phyloP scores from a whole-genome alignment of 345 rosid genomes.

The Pistacia atlantica region DNA sequence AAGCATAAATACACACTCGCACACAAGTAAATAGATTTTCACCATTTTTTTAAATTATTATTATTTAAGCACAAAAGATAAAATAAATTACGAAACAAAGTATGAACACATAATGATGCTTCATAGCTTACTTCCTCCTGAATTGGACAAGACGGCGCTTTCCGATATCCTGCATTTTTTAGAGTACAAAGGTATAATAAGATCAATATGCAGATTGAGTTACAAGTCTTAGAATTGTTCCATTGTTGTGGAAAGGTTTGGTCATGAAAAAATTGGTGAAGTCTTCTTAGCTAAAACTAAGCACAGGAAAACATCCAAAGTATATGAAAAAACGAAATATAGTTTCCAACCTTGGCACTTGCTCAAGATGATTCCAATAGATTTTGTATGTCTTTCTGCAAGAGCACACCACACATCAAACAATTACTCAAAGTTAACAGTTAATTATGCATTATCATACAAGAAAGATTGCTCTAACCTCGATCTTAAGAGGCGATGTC shows the following conservation, averaged over 20 bases:
- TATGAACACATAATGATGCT: not conserved
- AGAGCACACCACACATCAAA: slow-evolving; percentile 8
- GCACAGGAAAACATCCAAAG: not conserved
- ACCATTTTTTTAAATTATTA: too few relatives aligned
- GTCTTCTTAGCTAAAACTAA: not conserved
- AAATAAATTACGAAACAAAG: not conserved
- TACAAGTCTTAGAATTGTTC: too few relatives aligned
- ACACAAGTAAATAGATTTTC: too few relatives aligned
- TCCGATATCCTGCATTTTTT: not conserved
- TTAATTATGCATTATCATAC: not conserved
- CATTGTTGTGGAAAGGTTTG: too few relatives aligned
- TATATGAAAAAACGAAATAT: not conserved
- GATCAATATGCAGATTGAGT: not conserved
- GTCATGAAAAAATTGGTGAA: not conserved
- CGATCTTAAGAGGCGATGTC: slow-evolving; percentile 74
- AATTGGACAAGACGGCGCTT: too few relatives aligned
- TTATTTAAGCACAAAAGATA: too few relatives aligned
- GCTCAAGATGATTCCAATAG: slow-evolving; percentile 50
- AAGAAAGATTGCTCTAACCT: slow-evolving; percentile 39
- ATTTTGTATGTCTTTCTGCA: slow-evolving; percentile 76
- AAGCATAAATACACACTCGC: too few relatives aligned
- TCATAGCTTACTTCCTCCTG: not conserved
- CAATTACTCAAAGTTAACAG: slow-evolving; percentile 1
- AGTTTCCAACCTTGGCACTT: slow-evolving; percentile 19
- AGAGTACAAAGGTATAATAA: not conserved